Percentiles rank a stretch among this genome's conserved stretches.
Evolutionary conservation across 495 filamentous ascomycete species (phyloP).

Genomic region (Beverwykella pulmonaria): DNA sequence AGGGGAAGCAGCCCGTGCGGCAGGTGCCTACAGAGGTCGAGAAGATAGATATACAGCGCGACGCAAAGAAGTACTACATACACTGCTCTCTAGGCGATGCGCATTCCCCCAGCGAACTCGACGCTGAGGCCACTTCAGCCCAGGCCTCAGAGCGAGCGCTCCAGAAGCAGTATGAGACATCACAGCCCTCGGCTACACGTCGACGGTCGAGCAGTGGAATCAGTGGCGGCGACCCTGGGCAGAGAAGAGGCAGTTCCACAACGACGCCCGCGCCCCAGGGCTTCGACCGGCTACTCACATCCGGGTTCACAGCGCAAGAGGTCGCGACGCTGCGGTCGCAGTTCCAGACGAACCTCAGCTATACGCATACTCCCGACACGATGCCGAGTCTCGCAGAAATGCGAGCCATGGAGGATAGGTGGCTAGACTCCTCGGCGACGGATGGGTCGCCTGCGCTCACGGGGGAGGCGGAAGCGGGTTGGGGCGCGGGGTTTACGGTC

Average conservation of each 20-base stretch:
- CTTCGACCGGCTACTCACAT: conserved; percentile 81
- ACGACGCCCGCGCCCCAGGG: conserved; percentile 72
- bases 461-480: conserved; percentile 44
- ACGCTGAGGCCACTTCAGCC: conserved; percentile 62
- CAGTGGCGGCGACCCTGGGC: conserved; percentile 9
- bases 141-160: conserved; percentile 43
- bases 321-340: conserved; percentile 80
- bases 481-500: conserved; percentile 48
- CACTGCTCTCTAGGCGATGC: conserved; percentile 85
- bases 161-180: conserved; percentile 15
- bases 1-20: conserved; percentile 60
- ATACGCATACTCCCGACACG: conserved; percentile 69
- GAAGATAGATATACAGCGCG: background rate
- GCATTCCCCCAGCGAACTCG: conserved; percentile 68
- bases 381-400: conserved; percentile 70
- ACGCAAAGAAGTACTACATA: conserved; percentile 64
- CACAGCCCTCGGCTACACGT: conserved; percentile 9
- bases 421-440: conserved; percentile 77
- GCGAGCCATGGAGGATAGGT: conserved; percentile 77
- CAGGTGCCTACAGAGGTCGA: conserved; percentile 38
- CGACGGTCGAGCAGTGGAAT: conserved; percentile 7
- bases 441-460: conserved; percentile 43
- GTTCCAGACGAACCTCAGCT: conserved; percentile 74
- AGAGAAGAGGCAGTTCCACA: conserved; percentile 38
- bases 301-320: conserved; percentile 80